Conservation (phyloP, 768 basidiomycete species). For the Suillus clintonianus region DNA sequence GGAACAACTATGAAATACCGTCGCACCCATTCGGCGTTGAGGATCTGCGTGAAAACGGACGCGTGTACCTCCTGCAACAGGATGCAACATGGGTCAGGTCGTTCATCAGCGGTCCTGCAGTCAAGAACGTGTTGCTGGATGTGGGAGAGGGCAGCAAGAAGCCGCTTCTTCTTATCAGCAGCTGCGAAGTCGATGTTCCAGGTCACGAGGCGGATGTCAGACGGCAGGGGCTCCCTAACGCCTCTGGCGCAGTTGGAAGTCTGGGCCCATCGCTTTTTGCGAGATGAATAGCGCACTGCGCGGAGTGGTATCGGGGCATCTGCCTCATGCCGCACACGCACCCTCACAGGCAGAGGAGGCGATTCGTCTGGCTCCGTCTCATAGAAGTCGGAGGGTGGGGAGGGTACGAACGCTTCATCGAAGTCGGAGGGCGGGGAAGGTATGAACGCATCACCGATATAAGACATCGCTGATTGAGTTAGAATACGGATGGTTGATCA, state of each 20-base stretch:
- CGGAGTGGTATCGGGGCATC: conserved; percentile 30
- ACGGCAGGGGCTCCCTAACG: conserved; percentile 38
- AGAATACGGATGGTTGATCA: neutral
- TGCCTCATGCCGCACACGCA: conserved; percentile 11
- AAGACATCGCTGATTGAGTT: conserved; percentile 22
- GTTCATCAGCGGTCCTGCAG: conserved; percentile 41
- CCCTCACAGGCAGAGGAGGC: conserved; percentile 6
- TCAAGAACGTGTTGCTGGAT: conserved; percentile 54
- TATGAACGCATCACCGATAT: conserved; percentile 26
- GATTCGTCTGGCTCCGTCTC: conserved; percentile 29
- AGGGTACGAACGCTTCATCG: conserved; percentile 33
- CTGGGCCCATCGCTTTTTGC: conserved; percentile 34
- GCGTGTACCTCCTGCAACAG: conserved; percentile 68
- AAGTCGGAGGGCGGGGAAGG: conserved; percentile 26
- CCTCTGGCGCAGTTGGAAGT: conserved; percentile 37
- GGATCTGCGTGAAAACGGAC: conserved; percentile 46
- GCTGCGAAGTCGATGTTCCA: conserved; percentile 70
- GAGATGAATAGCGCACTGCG: conserved; percentile 33
- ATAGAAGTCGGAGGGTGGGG: conserved; percentile 22
- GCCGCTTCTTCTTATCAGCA: conserved; percentile 41
- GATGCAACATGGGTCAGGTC: conserved; percentile 61
- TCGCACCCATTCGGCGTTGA: conserved; percentile 63
- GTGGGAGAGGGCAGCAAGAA: conserved; percentile 51
- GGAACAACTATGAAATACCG: conserved; percentile 62
- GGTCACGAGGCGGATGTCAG: conserved; percentile 56